A percentile compares a stretch with the other conserved stretches of the same genome.
phyloP scores from a whole-genome alignment of 73 alveolate genomes.

The Stentor roeselii region DNA sequence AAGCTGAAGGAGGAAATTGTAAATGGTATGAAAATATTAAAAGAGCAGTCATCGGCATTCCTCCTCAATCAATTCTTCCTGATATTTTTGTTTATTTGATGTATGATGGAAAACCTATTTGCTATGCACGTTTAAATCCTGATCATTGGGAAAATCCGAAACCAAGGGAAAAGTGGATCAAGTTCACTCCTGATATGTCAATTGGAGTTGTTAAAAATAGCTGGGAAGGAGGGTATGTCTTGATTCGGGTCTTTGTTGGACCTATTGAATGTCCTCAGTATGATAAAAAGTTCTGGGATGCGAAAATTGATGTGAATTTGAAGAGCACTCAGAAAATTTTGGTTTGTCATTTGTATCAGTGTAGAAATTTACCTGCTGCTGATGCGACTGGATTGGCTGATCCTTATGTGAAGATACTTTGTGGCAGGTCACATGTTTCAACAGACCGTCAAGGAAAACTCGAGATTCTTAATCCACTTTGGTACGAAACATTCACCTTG shows the following conservation, averaged over 20 bases:
- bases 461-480: constrained; percentile 67
- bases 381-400: constrained; percentile 83
- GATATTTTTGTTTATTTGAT: not conserved
- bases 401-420: constrained; percentile 60
- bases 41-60: not conserved
- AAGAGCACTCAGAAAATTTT: not conserved
- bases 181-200: constrained; percentile 44
- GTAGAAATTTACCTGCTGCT: constrained; percentile 86
- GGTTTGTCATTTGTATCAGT: constrained; percentile 70
- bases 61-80: not conserved
- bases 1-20: not conserved
- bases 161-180: constrained; percentile 41
- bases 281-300: constrained; percentile 19
- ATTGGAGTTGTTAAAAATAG: constrained; percentile 37
- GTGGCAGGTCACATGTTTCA: constrained; percentile 40
- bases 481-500: constrained; percentile 57
- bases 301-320: constrained; percentile 34
- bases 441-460: constrained; percentile 33
- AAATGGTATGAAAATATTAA: not conserved
- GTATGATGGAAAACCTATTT: not conserved
- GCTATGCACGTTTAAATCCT: not conserved
- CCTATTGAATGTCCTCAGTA: no score
- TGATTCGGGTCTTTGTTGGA: constrained; percentile 39
- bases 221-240: constrained; percentile 57
- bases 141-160: not conserved